These are phyloP conservation scores for Mortierella sp. DNA, from an alignment of 371 early-diverging fungal species.

Conservation along the genomic window DNA sequence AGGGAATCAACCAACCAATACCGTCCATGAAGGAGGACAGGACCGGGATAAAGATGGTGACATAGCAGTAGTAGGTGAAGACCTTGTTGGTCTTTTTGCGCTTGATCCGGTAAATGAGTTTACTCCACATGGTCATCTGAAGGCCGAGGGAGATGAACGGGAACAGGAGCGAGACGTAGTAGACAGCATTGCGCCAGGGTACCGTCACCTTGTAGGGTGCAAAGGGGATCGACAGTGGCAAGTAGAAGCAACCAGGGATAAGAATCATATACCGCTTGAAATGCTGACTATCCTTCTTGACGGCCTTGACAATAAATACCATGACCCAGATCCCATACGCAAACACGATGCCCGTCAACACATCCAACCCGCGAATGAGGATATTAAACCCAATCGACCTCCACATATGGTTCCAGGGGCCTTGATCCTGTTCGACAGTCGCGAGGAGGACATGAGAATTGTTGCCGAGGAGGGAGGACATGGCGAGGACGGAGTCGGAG, in stretches of 20 bases:
- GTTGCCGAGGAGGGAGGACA: constrained; percentile 10
- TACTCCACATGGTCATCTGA: constrained; percentile 56
- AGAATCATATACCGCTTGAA: constrained; percentile 37
- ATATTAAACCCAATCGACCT: constrained; percentile 35
- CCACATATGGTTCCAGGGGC: constrained; percentile 56
- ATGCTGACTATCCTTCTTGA: constrained; percentile 33
- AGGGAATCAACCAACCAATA: constrained; percentile 52
- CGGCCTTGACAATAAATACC: constrained; percentile 29
- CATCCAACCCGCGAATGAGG: constrained; percentile 46
- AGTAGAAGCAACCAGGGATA: constrained; percentile 44
- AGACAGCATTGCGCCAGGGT: constrained; percentile 51
- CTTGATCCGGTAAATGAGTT: constrained; percentile 50
- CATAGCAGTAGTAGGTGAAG: constrained; percentile 40
- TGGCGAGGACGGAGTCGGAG: constrained; percentile 19
- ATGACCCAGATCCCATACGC: constrained; percentile 52
- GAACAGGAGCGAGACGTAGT: constrained; percentile 48
- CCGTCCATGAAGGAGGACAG: constrained; percentile 53
- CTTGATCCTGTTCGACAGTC: constrained; percentile 33
- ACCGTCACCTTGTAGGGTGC: constrained; percentile 55
- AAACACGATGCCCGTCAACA: constrained; percentile 32
- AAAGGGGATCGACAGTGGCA: constrained; percentile 56
- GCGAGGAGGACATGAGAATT: constrained; percentile 32
- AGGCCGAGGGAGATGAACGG: constrained; percentile 56
- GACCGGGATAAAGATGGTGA: constrained; percentile 47
- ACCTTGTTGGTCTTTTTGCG: constrained; percentile 47